Percentiles rank a stretch among this genome's conserved stretches.
Conservation (phyloP, 176 grass and related monocot genomes). For the Saccharum spontaneum region DNA sequence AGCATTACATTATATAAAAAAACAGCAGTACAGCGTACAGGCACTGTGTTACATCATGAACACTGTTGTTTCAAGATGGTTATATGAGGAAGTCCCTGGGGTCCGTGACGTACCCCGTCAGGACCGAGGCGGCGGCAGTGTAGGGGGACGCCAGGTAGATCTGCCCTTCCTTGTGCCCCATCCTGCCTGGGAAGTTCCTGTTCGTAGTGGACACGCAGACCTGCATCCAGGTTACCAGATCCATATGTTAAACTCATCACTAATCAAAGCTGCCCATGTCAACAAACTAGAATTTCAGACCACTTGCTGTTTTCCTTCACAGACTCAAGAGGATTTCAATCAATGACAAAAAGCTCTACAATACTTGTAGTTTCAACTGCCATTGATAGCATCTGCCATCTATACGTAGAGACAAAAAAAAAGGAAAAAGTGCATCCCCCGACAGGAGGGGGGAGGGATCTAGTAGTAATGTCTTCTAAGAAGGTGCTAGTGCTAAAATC, state of each 20-base stretch:
- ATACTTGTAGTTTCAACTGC: no score
- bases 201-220: constrained; percentile 95
- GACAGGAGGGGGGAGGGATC: no score
- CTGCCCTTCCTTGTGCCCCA: constrained; percentile 98
- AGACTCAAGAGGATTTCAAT: not conserved
- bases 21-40: not conserved
- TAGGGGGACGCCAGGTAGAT: constrained; percentile 93
- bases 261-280: not conserved
- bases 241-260: not conserved
- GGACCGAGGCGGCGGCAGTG: constrained; percentile 69
- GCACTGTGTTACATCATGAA: not conserved
- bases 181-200: constrained; percentile 92
- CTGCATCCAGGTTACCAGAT: constrained; percentile 34
- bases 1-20: no score
- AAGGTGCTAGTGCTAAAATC: no score
- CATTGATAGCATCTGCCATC: no score
- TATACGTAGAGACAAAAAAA: no score
- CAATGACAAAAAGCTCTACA: not conserved
- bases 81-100: constrained; percentile 76
- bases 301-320: not conserved
- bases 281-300: not conserved
- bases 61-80: not conserved
- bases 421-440: no score
- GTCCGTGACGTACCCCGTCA: constrained; percentile 83
- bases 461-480: no score